Evolutionary conservation across 2,329 filamentous ascomycete genomes (phyloP).

Genomic region (Myrmaecium sp.): DNA sequence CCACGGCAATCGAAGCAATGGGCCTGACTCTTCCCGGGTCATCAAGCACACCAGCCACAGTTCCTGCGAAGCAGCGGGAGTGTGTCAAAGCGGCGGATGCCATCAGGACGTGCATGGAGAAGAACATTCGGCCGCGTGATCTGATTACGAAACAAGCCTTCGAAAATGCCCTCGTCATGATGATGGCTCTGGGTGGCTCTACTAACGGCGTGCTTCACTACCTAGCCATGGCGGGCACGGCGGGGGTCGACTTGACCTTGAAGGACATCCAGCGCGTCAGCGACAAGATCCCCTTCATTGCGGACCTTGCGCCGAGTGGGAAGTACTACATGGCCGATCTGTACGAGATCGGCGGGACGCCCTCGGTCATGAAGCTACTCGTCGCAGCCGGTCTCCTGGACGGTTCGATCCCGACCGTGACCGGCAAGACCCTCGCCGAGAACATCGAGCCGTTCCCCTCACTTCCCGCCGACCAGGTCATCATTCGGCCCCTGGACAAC

Average conservation of each 20-base stretch:
- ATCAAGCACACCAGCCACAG: constrained; percentile 64
- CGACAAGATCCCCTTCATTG: constrained; percentile 71
- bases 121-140: constrained; percentile 64
- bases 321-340: constrained; percentile 80
- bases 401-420: constrained; percentile 64
- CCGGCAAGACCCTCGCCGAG: constrained; percentile 65
- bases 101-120: constrained; percentile 64
- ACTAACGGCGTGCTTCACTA: constrained; percentile 84
- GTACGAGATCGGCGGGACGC: constrained; percentile 71
- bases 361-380: constrained; percentile 70
- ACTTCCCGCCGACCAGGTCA: constrained; percentile 59
- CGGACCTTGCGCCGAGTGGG: constrained; percentile 69
- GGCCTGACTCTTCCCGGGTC: constrained; percentile 70
- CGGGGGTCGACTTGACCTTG: constrained; percentile 57
- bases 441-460: constrained; percentile 65
- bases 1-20: constrained; percentile 78
- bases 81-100: constrained; percentile 66
- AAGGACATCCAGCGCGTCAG: constrained; percentile 72
- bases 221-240: constrained; percentile 77
- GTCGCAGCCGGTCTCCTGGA: constrained; percentile 61
- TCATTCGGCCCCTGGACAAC: constrained; percentile 66
- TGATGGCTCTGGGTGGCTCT: constrained; percentile 79
- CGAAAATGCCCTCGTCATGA: constrained; percentile 77
- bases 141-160: constrained; percentile 66
- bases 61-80: constrained; percentile 71